These are phyloP conservation scores for Leishmania arabica DNA, from an alignment of 208 protist species.

Conservation along the genomic window DNA sequence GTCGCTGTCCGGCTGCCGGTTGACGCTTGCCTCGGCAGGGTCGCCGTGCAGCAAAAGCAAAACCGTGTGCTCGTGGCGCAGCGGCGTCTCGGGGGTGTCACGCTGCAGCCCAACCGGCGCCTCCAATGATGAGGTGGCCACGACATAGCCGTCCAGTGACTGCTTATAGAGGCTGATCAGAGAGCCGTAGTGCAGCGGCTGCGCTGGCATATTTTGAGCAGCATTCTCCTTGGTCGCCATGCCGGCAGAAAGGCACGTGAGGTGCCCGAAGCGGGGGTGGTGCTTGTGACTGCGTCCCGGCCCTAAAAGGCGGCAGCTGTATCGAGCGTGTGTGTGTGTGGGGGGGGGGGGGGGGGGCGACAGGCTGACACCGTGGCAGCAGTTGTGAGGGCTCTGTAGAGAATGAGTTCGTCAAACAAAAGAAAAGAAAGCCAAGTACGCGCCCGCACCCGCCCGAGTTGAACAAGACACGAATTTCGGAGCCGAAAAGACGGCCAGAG, in stretches of 20 bases:
- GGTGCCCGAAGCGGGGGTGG: neutral
- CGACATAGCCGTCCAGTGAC: conserved; percentile 44
- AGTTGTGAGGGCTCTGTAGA: too few species aligned
- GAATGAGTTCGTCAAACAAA: too few species aligned
- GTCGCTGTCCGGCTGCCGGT: conserved; percentile 21
- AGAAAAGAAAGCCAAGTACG: too few species aligned
- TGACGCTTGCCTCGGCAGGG: conserved; percentile 19
- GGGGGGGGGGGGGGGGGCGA: too few species aligned
- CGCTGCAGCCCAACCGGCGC: conserved; percentile 43
- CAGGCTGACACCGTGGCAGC: too few species aligned
- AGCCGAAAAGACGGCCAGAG: neutral
- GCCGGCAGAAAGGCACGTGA: neutral
- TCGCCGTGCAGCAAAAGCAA: conserved; percentile 52
- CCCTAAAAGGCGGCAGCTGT: too few species aligned
- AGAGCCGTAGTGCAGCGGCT: conserved; percentile 42
- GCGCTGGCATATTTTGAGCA: neutral
- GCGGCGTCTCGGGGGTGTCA: conserved; percentile 25
- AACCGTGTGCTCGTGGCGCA: conserved; percentile 50
- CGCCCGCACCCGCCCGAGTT: too few species aligned
- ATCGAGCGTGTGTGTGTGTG: too few species aligned
- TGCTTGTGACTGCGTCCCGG: neutral
- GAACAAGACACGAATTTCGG: neutral
- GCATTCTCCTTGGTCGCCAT: neutral
- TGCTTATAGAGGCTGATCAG: conserved; percentile 45
- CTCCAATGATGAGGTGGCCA: conserved; percentile 47